A percentile compares a stretch with the other conserved stretches of the same genome.
phyloP scores from a whole-genome alignment of 768 basidiomycete species.

The Pulveroboletus sp. region DNA sequence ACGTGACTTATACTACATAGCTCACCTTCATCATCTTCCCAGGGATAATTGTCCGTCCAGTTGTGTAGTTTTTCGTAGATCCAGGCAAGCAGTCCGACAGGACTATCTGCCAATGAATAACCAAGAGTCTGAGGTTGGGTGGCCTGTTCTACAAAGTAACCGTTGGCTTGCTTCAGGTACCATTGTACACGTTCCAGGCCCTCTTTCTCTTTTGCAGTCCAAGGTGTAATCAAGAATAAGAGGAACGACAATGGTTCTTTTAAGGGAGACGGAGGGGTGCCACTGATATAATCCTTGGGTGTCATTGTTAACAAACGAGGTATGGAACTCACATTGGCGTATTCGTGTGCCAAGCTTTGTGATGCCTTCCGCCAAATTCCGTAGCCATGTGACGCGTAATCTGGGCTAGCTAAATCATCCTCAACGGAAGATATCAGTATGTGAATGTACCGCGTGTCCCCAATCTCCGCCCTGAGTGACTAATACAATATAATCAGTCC shows the following conservation, averaged over 20 bases:
- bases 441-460: conserved; percentile 34
- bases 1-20: neutral
- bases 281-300: conserved; percentile 12
- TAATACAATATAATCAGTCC: conserved; percentile 14
- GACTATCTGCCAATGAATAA: conserved; percentile 53
- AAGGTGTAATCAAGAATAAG: conserved; percentile 24
- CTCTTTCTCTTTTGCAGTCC: conserved; percentile 24
- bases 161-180: conserved; percentile 22
- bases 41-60: conserved; percentile 50
- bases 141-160: conserved; percentile 30
- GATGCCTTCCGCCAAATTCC: conserved; percentile 37
- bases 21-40: conserved; percentile 56
- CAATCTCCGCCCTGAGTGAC: conserved; percentile 50
- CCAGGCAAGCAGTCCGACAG: conserved; percentile 49
- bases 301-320: neutral
- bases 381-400: conserved; percentile 32
- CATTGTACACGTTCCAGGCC: conserved; percentile 16
- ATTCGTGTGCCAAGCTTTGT: conserved; percentile 53
- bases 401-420: conserved; percentile 17
- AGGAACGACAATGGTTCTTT: conserved; percentile 29
- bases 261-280: conserved; percentile 17
- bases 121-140: conserved; percentile 52
- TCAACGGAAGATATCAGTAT: neutral
- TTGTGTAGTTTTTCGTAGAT: conserved; percentile 48
- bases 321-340: conserved; percentile 34